Percentiles rank a stretch among this genome's conserved stretches.
Evolutionary conservation across 106 monocot species (phyloP).

Genomic region (Phalaenopsis aphrodite): DNA sequence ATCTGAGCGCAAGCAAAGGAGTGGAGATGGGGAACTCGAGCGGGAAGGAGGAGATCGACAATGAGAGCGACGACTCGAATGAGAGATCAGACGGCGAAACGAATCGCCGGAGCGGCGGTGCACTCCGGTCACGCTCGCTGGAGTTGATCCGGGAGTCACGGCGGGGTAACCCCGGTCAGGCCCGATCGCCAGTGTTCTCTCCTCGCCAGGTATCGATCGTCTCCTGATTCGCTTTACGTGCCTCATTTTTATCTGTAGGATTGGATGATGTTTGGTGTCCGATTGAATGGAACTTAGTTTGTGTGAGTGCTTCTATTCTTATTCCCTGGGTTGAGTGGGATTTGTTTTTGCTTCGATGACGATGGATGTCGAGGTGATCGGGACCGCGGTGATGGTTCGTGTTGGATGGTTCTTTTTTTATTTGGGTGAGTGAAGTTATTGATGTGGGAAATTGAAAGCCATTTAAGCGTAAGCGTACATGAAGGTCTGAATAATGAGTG

Average conservation of each 20-base stretch:
- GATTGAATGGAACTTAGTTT: neutral
- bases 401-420: neutral
- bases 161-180: slow-evolving; percentile 40
- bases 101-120: slow-evolving; percentile 10
- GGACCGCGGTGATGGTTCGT: neutral
- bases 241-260: neutral
- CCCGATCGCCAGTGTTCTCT: slow-evolving; percentile 49
- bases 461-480: neutral
- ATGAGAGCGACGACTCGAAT: slow-evolving; percentile 24
- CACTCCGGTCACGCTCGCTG: slow-evolving; percentile 17
- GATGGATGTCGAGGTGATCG: neutral
- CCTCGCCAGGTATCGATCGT: slow-evolving; percentile 32
- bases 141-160: slow-evolving; percentile 25
- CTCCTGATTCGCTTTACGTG: neutral
- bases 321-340: neutral
- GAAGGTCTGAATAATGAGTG: neutral
- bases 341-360: neutral
- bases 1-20: neutral
- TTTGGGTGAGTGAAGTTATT: neutral
- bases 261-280: neutral
- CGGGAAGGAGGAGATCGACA: slow-evolving; percentile 34
- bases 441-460: neutral
- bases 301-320: neutral
- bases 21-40: slow-evolving; percentile 26
- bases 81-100: slow-evolving; percentile 28